A percentile compares a stretch with the other conserved stretches of the same genome.
These are phyloP conservation scores for Cryptococcus deneoformans DNA, from an alignment of 1,284 basidiomycete species.

Conservation along the genomic window DNA sequence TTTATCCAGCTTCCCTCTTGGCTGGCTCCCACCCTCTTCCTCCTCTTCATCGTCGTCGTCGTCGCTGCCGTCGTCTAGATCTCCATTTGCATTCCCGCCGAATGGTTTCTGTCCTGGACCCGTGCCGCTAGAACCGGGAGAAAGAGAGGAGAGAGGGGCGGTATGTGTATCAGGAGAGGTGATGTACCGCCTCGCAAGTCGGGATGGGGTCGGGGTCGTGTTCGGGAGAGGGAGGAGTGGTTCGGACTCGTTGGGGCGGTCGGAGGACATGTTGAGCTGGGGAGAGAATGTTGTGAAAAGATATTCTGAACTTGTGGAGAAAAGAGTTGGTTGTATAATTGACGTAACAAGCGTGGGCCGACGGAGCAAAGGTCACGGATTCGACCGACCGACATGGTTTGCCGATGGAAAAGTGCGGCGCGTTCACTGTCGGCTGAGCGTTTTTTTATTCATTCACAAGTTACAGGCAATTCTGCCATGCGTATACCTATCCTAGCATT, in stretches of 20 bases:
- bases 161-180: no score
- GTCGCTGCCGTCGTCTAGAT: background rate
- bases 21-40: background rate
- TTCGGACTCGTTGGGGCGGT: slow-evolving; percentile 1
- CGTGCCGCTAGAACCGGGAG: background rate
- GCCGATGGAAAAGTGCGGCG: no score
- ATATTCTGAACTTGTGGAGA: background rate
- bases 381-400: no score
- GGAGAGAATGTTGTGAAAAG: background rate
- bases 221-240: background rate
- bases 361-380: no score
- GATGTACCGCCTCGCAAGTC: background rate
- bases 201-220: background rate
- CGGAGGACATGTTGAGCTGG: background rate
- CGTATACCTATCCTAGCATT: no score
- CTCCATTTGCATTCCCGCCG: no score
- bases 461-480: no score
- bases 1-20: slow-evolving; percentile 1
- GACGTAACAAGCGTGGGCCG: background rate
- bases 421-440: no score
- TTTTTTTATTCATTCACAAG: no score
- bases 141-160: background rate
- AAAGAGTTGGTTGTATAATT: background rate
- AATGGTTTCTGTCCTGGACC: background rate
- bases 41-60: background rate